Conservation (phyloP, 2,329 filamentous ascomycete genomes). For the Talaromyces atroroseus region DNA sequence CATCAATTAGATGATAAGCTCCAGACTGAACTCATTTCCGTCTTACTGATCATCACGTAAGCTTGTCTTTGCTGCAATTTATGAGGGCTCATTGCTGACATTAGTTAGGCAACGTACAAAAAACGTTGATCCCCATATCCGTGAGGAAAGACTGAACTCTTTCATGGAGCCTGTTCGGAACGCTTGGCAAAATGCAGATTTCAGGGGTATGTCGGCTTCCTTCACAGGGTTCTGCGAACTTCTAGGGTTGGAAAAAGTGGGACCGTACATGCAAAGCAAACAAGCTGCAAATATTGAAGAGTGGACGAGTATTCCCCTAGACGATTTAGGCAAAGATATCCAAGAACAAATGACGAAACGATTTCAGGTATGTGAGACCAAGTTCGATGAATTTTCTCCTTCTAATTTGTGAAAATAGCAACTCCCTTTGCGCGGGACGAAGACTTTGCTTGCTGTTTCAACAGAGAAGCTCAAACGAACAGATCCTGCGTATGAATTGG, state of each 20-base stretch:
- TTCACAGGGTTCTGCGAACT: conserved; percentile 75
- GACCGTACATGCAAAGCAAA: conserved; percentile 68
- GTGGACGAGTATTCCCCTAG: conserved; percentile 73
- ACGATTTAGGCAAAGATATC: conserved; percentile 70
- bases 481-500: conserved; percentile 66
- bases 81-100: conserved; percentile 13
- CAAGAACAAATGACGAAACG: conserved; percentile 66
- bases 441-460: conserved; percentile 85
- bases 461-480: conserved; percentile 80
- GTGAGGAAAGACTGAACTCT: conserved; percentile 64
- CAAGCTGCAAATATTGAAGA: conserved; percentile 71
- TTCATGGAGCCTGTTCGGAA: conserved; percentile 79
- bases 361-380: conserved; percentile 4
- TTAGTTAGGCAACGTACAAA: conserved; percentile 68
- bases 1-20: conserved; percentile 74
- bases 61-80: conserved; percentile 18
- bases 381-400: conserved; percentile 5
- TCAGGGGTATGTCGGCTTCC: conserved; percentile 64
- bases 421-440: conserved; percentile 78
- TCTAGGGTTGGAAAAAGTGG: conserved; percentile 73
- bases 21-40: conserved; percentile 78
- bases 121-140: conserved; percentile 64
- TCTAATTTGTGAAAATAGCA: conserved; percentile 38
- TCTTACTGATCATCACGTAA: conserved; percentile 87
- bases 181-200: conserved; percentile 68